Percentiles rank a stretch among this genome's conserved stretches.
Conservation (phyloP, 2,329 filamentous ascomycete genomes). For the Paracorniculantispora psalliotae region DNA sequence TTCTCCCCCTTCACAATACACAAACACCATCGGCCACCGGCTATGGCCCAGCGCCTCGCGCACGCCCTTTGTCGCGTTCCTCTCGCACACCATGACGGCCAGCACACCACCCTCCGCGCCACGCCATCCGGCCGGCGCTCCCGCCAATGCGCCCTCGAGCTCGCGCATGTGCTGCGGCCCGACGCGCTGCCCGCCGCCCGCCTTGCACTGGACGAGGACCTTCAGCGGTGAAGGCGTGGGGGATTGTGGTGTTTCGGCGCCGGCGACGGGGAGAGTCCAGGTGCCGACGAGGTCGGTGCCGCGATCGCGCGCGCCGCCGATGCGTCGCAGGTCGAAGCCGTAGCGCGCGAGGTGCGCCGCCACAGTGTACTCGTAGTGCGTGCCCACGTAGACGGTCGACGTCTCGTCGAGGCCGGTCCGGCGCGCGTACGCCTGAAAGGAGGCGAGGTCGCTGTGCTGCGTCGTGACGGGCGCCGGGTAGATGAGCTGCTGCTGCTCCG, state of each 20-base stretch:
- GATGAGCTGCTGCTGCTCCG: constrained; percentile 18
- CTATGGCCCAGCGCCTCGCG: constrained; percentile 65
- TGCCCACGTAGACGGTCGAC: constrained; percentile 64
- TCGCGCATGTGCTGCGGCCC: constrained; percentile 64
- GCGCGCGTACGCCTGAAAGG: constrained; percentile 61
- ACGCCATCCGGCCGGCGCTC: constrained; percentile 69
- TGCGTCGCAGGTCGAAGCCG: constrained; percentile 60
- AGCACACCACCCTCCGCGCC: constrained; percentile 51
- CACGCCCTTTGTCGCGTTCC: constrained; percentile 72
- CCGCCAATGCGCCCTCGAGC: constrained; percentile 71
- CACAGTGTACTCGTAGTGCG: constrained; percentile 71
- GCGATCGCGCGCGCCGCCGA: constrained; percentile 61
- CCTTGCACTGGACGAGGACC: constrained; percentile 66
- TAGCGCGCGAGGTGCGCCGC: constrained; percentile 50
- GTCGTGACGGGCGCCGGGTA: constrained; percentile 43
- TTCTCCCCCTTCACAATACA: constrained; percentile 56
- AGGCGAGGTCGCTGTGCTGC: constrained; percentile 58
- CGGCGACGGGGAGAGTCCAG: constrained; percentile 54
- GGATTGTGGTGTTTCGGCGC: neutral
- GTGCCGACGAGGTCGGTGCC: constrained; percentile 71
- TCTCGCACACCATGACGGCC: constrained; percentile 65
- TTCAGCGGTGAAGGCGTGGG: constrained; percentile 27
- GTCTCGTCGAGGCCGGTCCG: constrained; percentile 48
- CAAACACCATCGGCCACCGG: constrained; percentile 65
- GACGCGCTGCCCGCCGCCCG: constrained; percentile 40